Percentiles rank a stretch among this genome's conserved stretches.
These are phyloP conservation scores for Asterochloris sp. DNA, from an alignment of 139 green algal species.

Conservation along the genomic window DNA sequence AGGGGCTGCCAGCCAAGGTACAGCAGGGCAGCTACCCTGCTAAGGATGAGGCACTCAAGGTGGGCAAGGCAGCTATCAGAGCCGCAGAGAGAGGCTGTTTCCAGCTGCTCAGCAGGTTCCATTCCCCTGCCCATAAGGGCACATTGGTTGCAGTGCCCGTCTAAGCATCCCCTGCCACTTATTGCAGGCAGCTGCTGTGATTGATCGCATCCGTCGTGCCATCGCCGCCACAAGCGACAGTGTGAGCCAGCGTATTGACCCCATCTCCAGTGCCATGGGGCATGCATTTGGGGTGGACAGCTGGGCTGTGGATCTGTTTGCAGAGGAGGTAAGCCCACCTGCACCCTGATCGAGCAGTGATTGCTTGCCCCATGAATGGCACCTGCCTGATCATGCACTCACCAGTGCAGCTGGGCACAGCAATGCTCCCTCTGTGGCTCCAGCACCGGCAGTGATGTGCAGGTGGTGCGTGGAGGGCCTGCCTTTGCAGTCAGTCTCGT, in stretches of 20 bases:
- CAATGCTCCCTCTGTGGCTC: background rate
- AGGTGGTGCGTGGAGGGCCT: conserved; percentile 80
- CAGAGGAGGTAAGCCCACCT: conserved; percentile 14
- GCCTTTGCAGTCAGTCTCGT: conserved; percentile 89
- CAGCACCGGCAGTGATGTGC: conserved; percentile 36
- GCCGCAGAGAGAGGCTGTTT: background rate
- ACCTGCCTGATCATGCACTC: no score
- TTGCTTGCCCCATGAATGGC: no score
- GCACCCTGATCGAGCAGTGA: no score
- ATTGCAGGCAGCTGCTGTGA: conserved; percentile 72
- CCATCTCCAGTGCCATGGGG: conserved; percentile 57
- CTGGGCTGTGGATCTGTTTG: conserved; percentile 58
- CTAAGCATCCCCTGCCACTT: background rate
- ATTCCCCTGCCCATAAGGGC: background rate
- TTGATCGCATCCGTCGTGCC: conserved; percentile 83
- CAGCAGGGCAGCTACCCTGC: conserved; percentile 51
- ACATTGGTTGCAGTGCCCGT: background rate
- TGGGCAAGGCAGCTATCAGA: background rate
- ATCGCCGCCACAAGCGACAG: conserved; percentile 62
- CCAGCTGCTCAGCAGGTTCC: background rate
- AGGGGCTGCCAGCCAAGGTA: conserved; percentile 62
- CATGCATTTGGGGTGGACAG: conserved; percentile 72
- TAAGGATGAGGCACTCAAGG: conserved; percentile 80
- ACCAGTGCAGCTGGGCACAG: no score
- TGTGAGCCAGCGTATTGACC: conserved; percentile 49